Percentiles rank a stretch among this genome's conserved stretches.
Evolutionary conservation across 2,329 filamentous ascomycete species (phyloP).

Genomic region (Dactylella cylindrospora): DNA sequence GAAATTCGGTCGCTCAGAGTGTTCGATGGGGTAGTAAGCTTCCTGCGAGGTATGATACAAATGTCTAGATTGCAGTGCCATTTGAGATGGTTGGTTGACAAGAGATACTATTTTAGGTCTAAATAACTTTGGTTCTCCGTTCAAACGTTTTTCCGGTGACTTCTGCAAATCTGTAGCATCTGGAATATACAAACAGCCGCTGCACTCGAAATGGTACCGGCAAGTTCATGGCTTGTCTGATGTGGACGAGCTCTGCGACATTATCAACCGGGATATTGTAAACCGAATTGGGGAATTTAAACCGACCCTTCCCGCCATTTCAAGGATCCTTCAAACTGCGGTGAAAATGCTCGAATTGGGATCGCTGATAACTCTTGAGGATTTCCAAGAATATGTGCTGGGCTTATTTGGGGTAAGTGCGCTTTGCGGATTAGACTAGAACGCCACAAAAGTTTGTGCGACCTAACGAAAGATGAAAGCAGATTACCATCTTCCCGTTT

Average conservation of each 20-base stretch:
- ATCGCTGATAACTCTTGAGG: conserved; percentile 39
- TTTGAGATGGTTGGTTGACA: no score
- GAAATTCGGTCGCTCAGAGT: conserved; percentile 37
- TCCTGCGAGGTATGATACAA: conserved; percentile 16
- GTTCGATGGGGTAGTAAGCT: conserved; percentile 23
- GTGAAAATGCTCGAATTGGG: conserved; percentile 41
- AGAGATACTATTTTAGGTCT: conserved; percentile 10
- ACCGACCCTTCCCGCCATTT: no score
- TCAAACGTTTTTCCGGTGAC: conserved; percentile 38
- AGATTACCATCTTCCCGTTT: no score
- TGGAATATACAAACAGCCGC: conserved; percentile 34
- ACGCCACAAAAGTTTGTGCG: no score
- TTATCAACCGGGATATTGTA: conserved; percentile 16
- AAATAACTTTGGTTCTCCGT: conserved; percentile 34
- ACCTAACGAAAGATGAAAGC: no score
- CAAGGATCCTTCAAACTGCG: conserved; percentile 24
- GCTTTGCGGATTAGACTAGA: no score
- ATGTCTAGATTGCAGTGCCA: no score
- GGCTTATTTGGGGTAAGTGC: conserved; percentile 27
- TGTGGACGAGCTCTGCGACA: conserved; percentile 31
- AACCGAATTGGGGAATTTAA: no score
- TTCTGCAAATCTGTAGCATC: conserved; percentile 42
- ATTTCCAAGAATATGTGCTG: conserved; percentile 31
- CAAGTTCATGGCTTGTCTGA: conserved; percentile 17
- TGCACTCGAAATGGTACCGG: conserved; percentile 38